Percentiles rank a stretch among this genome's conserved stretches.
Conservation (phyloP, 2,329 filamentous ascomycete species). For the Dothideomycetes sp. region DNA sequence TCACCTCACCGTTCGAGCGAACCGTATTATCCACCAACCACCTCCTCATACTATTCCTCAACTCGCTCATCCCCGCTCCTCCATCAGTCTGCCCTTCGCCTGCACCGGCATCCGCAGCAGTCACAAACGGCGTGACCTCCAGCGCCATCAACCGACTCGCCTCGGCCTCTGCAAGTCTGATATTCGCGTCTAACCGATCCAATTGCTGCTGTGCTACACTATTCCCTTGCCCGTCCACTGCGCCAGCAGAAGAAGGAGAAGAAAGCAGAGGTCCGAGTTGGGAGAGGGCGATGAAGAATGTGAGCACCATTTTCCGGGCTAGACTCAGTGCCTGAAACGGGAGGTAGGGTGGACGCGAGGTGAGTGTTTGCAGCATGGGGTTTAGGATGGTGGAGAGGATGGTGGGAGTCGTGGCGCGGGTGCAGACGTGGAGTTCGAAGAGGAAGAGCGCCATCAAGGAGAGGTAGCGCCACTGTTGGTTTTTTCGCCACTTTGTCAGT, state of each 20-base stretch:
- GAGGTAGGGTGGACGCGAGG: slow-evolving; percentile 51
- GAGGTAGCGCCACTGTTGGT: slow-evolving; percentile 34
- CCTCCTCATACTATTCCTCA: slow-evolving; percentile 66
- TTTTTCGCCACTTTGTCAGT: too few species aligned
- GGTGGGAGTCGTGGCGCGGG: slow-evolving; percentile 35
- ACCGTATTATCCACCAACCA: slow-evolving; percentile 84
- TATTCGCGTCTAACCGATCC: slow-evolving; percentile 52
- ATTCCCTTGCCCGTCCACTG: slow-evolving; percentile 10
- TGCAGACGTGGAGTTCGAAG: slow-evolving; percentile 47
- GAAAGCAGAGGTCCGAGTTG: slow-evolving; percentile 63
- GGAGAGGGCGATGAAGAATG: slow-evolving; percentile 70
- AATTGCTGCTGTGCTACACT: slow-evolving; percentile 49
- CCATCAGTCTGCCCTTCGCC: too few species aligned
- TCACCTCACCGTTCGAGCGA: slow-evolving; percentile 67
- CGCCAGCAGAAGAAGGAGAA: not conserved
- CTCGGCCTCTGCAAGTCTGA: slow-evolving; percentile 56
- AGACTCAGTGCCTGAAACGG: slow-evolving; percentile 77
- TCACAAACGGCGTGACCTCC: slow-evolving; percentile 70
- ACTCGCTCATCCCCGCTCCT: slow-evolving; percentile 48
- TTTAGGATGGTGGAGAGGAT: slow-evolving; percentile 37
- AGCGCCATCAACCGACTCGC: slow-evolving; percentile 59
- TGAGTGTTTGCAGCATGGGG: slow-evolving; percentile 31
- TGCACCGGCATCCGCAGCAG: too few species aligned
- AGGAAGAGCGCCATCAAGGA: slow-evolving; percentile 43
- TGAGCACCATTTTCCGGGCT: slow-evolving; percentile 64